Base-by-base conservation (phyloP, 2,329 filamentous ascomycete genomes). In the Taxawa tesnikishii region DNA sequence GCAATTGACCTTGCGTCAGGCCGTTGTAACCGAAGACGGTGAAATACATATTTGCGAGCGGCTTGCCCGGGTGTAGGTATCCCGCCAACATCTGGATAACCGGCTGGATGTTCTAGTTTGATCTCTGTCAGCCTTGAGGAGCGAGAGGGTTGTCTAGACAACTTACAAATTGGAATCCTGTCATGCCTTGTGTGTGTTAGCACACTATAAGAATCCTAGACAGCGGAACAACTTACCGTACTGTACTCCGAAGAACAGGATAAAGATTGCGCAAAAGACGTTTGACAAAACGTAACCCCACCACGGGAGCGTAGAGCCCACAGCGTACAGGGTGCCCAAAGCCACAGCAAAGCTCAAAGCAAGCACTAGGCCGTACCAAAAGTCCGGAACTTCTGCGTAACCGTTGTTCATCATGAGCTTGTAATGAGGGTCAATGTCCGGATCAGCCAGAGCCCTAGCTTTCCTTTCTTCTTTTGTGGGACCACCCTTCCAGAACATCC, bases 81-180 rank as follows among this genome's bases (percentile, higher is more conserved):
- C 63, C 66, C 3, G 56, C 65, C 14, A 70, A 44, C 55, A 68
- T 62, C 43, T 69, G 63, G 7, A 58, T 53, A 17, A 60, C 50
- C 5, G 54, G 52, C 35, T 62, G 54, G 15, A 56, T 44, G 37
- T 50, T 54, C n/a, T n/a, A n/a, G n/a, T n/a, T n/a, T n/a, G n/a
- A n/a, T n/a, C n/a, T n/a, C n/a, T n/a, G n/a, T n/a, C n/a, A n/a
- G n/a, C n/a, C n/a, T n/a, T n/a, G n/a, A n/a, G n/a, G n/a, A n/a
- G n/a, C n/a, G n/a, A n/a, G n/a, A n/a, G n/a, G n/a, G n/a, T n/a
- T n/a, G n/a, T n/a, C n/a, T n/a, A n/a, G n/a, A n/a, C n/a, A n/a
- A n/a, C n/a, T n/a, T n/a, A n/a, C n/a, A 28, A 59, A 58, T 15
- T 58, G 48, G 40, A 64, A 60, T 2, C 61, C 59, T 0, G 55